Evolutionary conservation across 192 early-diverging fungal species (phyloP), one percentile per base, ranked within the genome.

Genomic region (Endogone sp.): DNA sequence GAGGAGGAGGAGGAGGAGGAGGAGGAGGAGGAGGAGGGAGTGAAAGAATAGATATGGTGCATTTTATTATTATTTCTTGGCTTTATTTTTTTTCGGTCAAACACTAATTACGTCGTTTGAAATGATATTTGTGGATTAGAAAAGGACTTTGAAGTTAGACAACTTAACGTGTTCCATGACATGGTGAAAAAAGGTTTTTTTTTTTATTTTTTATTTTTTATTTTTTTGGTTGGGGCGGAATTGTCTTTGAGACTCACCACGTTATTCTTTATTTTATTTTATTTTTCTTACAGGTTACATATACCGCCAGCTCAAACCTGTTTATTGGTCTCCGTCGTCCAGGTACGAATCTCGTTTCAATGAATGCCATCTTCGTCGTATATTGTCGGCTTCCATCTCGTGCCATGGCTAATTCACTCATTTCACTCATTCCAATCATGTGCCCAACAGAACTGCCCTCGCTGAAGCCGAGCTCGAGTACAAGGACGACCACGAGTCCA

Each of bases 241-340:
- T n/a, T n/a, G n/a, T n/a, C n/a, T n/a, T n/a, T n/a, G n/a, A n/a
- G n/a, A n/a, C n/a, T n/a, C n/a, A n/a, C n/a, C n/a, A n/a, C n/a
- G n/a, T n/a, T n/a, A n/a, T n/a, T n/a, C n/a, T n/a, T 49, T 6
- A 6, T 49, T 49, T 49, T 6, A 49, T 49, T 21, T 24, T 49
- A 11, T n/a, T 24, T 3, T 25, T 29, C 29, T 22, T 56, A 55
- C 25, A 67, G 88, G 88, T 3, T 85, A 88, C 23, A 91, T 93
- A 22, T 91, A 91, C 64, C 83, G 92, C 9, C 89, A 89, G 70
- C 83, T 87, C 76, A 91, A 91, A 65, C 92, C 92, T 1, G 92
- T 93, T 2, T 92, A 90, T 71, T 93, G 90, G 90, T 93, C 90
- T 29, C 92, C 92, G 4, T 93, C 92, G 2, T 92, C 92, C 57